Conservation (phyloP, 441 rosid genomes). For the Pelargonium myrrhifolium region DNA sequence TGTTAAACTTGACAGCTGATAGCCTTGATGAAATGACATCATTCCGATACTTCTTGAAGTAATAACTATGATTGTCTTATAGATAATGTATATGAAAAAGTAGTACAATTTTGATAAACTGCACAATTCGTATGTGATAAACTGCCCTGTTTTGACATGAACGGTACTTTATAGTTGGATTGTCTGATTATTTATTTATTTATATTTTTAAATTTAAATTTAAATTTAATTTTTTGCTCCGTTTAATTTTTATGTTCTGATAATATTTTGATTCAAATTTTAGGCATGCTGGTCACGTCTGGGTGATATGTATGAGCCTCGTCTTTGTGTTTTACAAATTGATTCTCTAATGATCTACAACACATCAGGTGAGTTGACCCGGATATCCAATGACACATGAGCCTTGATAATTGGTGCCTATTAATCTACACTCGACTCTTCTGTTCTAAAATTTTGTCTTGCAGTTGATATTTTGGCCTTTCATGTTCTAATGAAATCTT, state of each 20-base stretch:
- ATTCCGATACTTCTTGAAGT: not conserved
- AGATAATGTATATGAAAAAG: not conserved
- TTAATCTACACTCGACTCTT: not conserved
- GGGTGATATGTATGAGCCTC: conserved; percentile 53
- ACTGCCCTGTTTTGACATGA: too few relatives aligned
- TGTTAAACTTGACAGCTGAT: not conserved
- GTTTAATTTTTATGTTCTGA: conserved; percentile 13
- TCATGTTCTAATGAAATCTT: conserved; percentile 1
- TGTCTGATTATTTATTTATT: not conserved
- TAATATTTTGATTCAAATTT: conserved; percentile 16
- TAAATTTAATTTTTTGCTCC: not conserved
- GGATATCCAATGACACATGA: not conserved
- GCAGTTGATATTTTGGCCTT: not conserved
- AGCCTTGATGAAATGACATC: not conserved
- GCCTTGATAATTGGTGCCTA: not conserved
- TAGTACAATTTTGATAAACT: not conserved
- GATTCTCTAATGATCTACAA: conserved; percentile 67
- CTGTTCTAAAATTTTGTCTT: not conserved
- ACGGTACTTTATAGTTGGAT: not conserved
- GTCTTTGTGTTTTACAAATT: conserved; percentile 67
- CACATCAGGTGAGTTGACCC: conserved; percentile 51
- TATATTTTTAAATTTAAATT: too few relatives aligned
- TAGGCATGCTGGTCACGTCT: conserved; percentile 92
- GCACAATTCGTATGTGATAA: not conserved
- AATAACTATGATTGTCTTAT: not conserved